A percentile compares a stretch with the other conserved stretches of the same genome.
These are phyloP conservation scores for Datisca glomerata DNA, from an alignment of 306 rosid species.

Conservation along the genomic window DNA sequence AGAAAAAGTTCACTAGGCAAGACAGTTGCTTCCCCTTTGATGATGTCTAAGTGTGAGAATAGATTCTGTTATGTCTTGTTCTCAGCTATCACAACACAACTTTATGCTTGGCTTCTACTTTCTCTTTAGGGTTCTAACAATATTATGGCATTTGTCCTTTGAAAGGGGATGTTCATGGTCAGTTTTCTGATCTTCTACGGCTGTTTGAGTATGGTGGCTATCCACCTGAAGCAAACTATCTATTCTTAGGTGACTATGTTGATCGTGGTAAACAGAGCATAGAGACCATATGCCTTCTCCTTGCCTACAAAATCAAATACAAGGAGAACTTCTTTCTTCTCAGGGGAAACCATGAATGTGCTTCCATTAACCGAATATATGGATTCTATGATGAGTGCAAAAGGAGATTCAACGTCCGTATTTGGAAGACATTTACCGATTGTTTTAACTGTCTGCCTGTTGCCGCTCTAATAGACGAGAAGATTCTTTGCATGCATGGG, in stretches of 20 bases:
- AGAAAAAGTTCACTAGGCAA: too few relatives aligned
- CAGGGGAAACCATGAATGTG: constrained; percentile 82
- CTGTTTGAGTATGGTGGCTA: constrained; percentile 74
- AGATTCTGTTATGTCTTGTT: too few relatives aligned
- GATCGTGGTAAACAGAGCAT: constrained; percentile 86
- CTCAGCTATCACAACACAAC: too few relatives aligned
- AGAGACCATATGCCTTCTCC: constrained; percentile 75
- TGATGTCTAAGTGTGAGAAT: too few relatives aligned
- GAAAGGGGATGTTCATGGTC: constrained; percentile 79
- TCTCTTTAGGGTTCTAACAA: background rate
- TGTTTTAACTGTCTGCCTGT: constrained; percentile 75
- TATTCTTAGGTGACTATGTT: constrained; percentile 80
- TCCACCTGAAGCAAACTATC: constrained; percentile 79
- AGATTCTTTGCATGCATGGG: constrained; percentile 88
- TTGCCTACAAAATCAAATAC: constrained; percentile 73
- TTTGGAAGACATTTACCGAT: constrained; percentile 75
- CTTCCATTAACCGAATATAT: constrained; percentile 77
- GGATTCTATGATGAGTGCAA: constrained; percentile 86
- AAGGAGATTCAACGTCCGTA: constrained; percentile 69
- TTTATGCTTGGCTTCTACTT: background rate
- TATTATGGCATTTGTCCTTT: constrained; percentile 5
- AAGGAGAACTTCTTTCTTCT: constrained; percentile 84
- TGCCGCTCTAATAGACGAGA: constrained; percentile 75
- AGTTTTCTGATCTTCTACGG: constrained; percentile 66
- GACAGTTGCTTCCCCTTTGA: too few relatives aligned